A percentile compares a stretch with the other conserved stretches of the same genome.
Evolutionary conservation across 352 stramenopile genomes (phyloP).

Genomic region (Globisporangium barbulae): DNA sequence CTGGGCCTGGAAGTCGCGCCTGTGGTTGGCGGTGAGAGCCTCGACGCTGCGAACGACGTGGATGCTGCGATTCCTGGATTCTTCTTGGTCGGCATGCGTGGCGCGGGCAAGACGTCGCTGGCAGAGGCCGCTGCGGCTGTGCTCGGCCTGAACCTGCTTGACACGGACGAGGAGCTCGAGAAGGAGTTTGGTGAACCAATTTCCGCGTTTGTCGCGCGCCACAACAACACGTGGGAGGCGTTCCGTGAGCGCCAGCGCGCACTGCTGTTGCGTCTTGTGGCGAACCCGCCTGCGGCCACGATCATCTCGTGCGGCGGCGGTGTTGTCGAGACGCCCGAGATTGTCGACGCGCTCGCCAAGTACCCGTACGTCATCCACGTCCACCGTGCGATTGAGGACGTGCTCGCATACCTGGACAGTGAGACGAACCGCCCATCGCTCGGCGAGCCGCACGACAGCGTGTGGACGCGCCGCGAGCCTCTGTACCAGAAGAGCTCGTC

Average conservation of each 20-base stretch:
- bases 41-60: slow-evolving; percentile 9
- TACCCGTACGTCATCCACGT: slow-evolving; percentile 75
- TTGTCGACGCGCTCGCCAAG: slow-evolving; percentile 55
- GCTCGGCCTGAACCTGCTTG: slow-evolving; percentile 60
- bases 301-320: slow-evolving; percentile 85
- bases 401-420: slow-evolving; percentile 56
- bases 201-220: slow-evolving; percentile 55
- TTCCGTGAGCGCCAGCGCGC: slow-evolving; percentile 70
- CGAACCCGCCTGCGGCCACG: slow-evolving; percentile 50
- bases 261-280: slow-evolving; percentile 57
- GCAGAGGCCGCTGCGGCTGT: slow-evolving; percentile 40
- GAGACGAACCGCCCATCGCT: slow-evolving; percentile 55
- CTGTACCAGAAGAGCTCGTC: slow-evolving; percentile 48
- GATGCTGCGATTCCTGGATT: slow-evolving; percentile 33
- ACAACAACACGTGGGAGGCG: slow-evolving; percentile 64
- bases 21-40: slow-evolving; percentile 29
- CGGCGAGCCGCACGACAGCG: slow-evolving; percentile 48
- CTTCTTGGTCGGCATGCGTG: slow-evolving; percentile 88
- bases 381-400: slow-evolving; percentile 63
- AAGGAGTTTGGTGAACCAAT: slow-evolving; percentile 66
- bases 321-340: slow-evolving; percentile 69
- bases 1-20: slow-evolving; percentile 54
- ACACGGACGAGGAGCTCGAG: slow-evolving; percentile 78
- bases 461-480: slow-evolving; percentile 56
- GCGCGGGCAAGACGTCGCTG: slow-evolving; percentile 82